phyloP scores from a whole-genome alignment of 805 yeast species.

The Candida rishiriensis region DNA sequence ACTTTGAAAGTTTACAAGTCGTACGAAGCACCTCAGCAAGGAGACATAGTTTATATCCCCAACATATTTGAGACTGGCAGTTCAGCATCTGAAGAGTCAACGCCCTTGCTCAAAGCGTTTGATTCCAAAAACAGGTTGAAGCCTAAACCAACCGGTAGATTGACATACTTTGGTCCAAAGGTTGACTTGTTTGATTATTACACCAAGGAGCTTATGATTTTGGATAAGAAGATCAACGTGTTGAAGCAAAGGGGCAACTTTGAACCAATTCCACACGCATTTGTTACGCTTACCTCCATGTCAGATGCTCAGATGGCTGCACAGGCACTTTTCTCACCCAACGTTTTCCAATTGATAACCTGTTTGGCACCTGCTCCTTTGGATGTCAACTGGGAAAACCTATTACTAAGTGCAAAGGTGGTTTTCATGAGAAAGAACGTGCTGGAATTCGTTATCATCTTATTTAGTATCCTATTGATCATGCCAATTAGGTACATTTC shows the following conservation, averaged over 20 bases:
- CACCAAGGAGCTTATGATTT: conserved; percentile 30
- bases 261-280: conserved; percentile 45
- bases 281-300: conserved; percentile 89
- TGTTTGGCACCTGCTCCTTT: conserved; percentile 93
- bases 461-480: conserved; percentile 47
- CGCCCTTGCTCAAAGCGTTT: conserved; percentile 19
- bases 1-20: conserved; percentile 29
- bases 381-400: conserved; percentile 79
- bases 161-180: conserved; percentile 24
- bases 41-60: conserved; percentile 11
- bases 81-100: conserved; percentile 6
- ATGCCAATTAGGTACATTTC: conserved; percentile 55
- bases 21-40: conserved; percentile 8
- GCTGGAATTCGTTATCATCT: conserved; percentile 36
- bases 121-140: conserved; percentile 11
- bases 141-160: conserved; percentile 21
- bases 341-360: conserved; percentile 78
- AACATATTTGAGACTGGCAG: conserved; percentile 3
- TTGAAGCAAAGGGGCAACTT: conserved; percentile 33
- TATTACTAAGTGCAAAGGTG: conserved; percentile 37
- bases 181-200: conserved; percentile 32
- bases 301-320: conserved; percentile 98
- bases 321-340: conserved; percentile 90
- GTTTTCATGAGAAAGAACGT: conserved; percentile 31
- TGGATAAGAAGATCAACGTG: conserved; percentile 37